Conservation (phyloP, 345 rosid species). For the Hirschfeldia incana region DNA sequence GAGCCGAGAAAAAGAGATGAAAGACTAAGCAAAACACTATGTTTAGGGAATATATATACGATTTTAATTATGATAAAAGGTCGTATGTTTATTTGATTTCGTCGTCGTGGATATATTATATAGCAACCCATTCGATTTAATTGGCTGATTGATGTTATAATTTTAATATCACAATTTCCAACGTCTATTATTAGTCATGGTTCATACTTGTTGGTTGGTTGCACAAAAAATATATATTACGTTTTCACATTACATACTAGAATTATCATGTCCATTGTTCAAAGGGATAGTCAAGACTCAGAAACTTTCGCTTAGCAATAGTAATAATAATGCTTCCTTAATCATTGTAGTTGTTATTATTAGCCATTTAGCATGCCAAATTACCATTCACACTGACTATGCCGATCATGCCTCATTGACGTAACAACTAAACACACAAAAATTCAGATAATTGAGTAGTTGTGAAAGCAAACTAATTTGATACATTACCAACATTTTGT, state of each 20-base stretch:
- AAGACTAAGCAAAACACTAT: conserved; percentile 25
- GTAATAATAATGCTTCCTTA: too few species aligned
- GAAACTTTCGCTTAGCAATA: not conserved
- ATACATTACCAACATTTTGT: too few species aligned
- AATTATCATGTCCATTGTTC: not conserved
- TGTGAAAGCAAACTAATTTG: too few species aligned
- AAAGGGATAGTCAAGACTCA: not conserved
- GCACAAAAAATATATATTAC: not conserved
- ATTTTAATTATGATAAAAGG: not conserved
- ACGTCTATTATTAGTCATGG: not conserved
- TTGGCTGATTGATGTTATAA: not conserved
- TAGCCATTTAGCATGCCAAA: too few species aligned
- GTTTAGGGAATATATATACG: not conserved
- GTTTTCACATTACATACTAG: not conserved
- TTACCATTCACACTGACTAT: too few species aligned
- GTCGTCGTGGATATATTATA: conserved; percentile 17
- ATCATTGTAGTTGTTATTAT: too few species aligned
- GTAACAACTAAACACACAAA: too few species aligned
- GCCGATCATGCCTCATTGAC: too few species aligned
- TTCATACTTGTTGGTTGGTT: not conserved
- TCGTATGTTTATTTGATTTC: not conserved
- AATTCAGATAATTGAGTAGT: too few species aligned
- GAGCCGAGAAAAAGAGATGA: conserved; percentile 27
- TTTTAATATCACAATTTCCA: not conserved
- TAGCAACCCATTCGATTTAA: not conserved